Evolutionary conservation across 2,329 filamentous ascomycete species (phyloP), one percentile per base, ranked within the genome.

Genomic region (Aspergillus sp.): DNA sequence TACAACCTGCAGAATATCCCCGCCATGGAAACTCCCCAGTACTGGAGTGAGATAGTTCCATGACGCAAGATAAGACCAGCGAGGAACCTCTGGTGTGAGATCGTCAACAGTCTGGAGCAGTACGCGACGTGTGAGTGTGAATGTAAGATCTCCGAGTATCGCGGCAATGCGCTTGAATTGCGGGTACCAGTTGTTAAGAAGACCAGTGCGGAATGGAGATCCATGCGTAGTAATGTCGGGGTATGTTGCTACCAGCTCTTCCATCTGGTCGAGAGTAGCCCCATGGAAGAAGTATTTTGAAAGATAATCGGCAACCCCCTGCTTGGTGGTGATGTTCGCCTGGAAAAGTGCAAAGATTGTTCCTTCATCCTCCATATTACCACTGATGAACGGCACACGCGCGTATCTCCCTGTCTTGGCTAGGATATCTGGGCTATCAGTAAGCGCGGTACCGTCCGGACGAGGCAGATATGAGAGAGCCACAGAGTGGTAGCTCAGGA

Each of bases 311-410:
- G 87, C 81, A 0, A 93, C 67, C 6, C 86, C 76, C 1, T 77
- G 76, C 0, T 82, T 86, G 1, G 83, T 89, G 9, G 85, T 90
- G 54, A 93, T 78, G 72, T 93, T 91, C 34, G 76, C 72, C 66
- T 91, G 89, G 73, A 89, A 88, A 38, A 93, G 80, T 5, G 87
- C 81, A 72, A 93, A 92, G 2, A 93, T 75, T 0, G 91, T 92
- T 19, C 91, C 90, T 75, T 94, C 91, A 71, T 94, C 91, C 79
- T 93, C 90, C 74, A 92, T 89, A 71, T 92, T 85, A 47, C 91
- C 90, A 45, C 90, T 84, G 59, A 89, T 89, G 71, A 89, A 83
- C 2, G 87, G 87, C 0, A 89, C 83, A 13, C 82, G 80, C 7
- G 86, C 82, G 64, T 86, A 88, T 63, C 82, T 81, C 15, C 88